Evolutionary conservation across 2,329 filamentous ascomycete genomes (phyloP).

Genomic region (Colletotrichum navitas): DNA sequence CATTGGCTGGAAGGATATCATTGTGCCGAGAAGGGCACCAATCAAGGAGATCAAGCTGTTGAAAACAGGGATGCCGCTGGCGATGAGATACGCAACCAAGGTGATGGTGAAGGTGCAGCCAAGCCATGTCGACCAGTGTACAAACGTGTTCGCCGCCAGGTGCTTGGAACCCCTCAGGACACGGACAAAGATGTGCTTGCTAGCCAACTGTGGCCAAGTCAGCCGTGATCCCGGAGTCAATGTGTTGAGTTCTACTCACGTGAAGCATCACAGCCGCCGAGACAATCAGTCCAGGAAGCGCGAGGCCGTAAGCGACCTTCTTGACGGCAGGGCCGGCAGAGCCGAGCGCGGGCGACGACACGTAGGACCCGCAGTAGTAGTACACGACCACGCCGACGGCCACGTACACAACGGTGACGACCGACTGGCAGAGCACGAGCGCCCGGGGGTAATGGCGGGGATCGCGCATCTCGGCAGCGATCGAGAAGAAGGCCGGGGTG

Average conservation of each 20-base stretch:
- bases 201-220: conserved; percentile 29
- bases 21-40: conserved; percentile 48
- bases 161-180: conserved; percentile 48
- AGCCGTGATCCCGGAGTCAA: neutral
- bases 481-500: conserved; percentile 51
- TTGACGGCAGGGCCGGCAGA: conserved; percentile 57
- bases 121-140: conserved; percentile 50
- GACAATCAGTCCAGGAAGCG: conserved; percentile 49
- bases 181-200: conserved; percentile 50
- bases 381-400: conserved; percentile 57
- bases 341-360: conserved; percentile 61
- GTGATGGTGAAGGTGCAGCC: conserved; percentile 43
- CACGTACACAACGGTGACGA: conserved; percentile 50
- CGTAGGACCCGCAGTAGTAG: conserved; percentile 59
- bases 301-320: conserved; percentile 58
- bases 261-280: conserved; percentile 47
- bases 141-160: conserved; percentile 45
- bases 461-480: conserved; percentile 52
- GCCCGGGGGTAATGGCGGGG: conserved; percentile 48
- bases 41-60: conserved; percentile 47
- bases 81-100: conserved; percentile 45
- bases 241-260: conserved; percentile 37
- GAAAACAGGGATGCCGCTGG: conserved; percentile 46
- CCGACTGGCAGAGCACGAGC: conserved; percentile 46
- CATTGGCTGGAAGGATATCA: conserved; percentile 49